Evolutionary conservation across 768 basidiomycete genomes (phyloP).

Genomic region (Strobilomyces confusus): DNA sequence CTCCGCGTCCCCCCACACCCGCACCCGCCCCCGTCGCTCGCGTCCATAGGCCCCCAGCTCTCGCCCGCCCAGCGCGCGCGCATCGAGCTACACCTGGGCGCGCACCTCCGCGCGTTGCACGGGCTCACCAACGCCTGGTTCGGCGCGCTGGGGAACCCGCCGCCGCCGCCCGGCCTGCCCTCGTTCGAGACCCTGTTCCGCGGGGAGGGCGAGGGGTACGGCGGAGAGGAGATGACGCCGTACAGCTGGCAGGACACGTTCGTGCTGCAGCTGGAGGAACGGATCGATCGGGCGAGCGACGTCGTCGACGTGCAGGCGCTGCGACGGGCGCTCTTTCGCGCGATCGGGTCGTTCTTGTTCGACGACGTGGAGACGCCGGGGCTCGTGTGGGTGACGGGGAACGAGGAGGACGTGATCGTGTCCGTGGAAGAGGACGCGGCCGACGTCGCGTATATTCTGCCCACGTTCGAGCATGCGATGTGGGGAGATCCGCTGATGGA

Average conservation of each 20-base stretch:
- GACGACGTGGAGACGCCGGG: slow-evolving; percentile 73
- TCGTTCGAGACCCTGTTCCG: slow-evolving; percentile 12
- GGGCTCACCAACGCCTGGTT: slow-evolving; percentile 76
- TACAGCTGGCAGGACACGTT: slow-evolving; percentile 81
- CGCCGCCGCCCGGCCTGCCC: slow-evolving; percentile 31
- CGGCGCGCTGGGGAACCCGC: slow-evolving; percentile 42
- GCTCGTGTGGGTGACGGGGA: slow-evolving; percentile 60
- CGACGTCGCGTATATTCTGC: slow-evolving; percentile 35
- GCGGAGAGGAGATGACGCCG: slow-evolving; percentile 21
- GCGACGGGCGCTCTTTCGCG: slow-evolving; percentile 53
- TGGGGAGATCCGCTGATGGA: slow-evolving; percentile 81
- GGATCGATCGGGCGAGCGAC: slow-evolving; percentile 44
- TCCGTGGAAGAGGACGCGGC: slow-evolving; percentile 28
- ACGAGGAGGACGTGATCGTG: slow-evolving; percentile 55
- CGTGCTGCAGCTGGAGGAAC: slow-evolving; percentile 51
- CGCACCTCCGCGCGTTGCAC: slow-evolving; percentile 61
- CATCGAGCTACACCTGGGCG: slow-evolving; percentile 60
- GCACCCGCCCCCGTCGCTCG: slow-evolving; percentile 28
- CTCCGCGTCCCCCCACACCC: slow-evolving; percentile 34
- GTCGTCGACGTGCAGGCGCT: slow-evolving; percentile 36
- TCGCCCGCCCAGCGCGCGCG: slow-evolving; percentile 38
- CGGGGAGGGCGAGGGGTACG: slow-evolving; percentile 3
- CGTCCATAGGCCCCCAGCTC: slow-evolving; percentile 34
- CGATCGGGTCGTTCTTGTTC: slow-evolving; percentile 72
- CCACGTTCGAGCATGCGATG: slow-evolving; percentile 48